These are phyloP conservation scores for Rubroboletus satanas DNA, from an alignment of 768 basidiomycete genomes.

Conservation along the genomic window DNA sequence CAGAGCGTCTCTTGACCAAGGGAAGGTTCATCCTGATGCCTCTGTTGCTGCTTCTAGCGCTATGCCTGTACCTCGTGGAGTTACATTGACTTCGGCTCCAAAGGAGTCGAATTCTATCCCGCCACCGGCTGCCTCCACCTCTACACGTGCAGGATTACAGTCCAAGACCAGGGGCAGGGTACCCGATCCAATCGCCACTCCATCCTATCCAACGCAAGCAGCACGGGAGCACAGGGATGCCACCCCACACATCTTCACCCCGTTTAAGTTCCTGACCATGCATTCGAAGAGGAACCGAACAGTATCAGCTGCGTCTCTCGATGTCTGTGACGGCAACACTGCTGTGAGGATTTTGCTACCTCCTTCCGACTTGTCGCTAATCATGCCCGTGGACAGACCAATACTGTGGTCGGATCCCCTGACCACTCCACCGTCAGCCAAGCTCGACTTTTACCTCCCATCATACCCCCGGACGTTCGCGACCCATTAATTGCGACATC, in stretches of 20 bases:
- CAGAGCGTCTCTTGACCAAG: constrained; percentile 21
- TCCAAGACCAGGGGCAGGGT: constrained; percentile 15
- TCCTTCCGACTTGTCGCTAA: background rate
- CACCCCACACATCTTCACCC: constrained; percentile 49
- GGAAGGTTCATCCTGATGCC: constrained; percentile 10
- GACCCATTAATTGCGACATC: constrained; percentile 63
- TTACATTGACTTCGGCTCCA: constrained; percentile 5
- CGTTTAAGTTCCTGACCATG: constrained; percentile 57
- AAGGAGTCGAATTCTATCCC: constrained; percentile 15
- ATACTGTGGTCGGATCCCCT: constrained; percentile 72
- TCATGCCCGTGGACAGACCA: constrained; percentile 40
- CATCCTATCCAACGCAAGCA: constrained; percentile 32
- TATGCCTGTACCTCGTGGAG: constrained; percentile 13
- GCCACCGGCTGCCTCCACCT: constrained; percentile 1
- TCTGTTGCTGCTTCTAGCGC: background rate
- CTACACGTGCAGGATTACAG: constrained; percentile 12
- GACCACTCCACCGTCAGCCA: constrained; percentile 66
- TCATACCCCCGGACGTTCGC: constrained; percentile 51
- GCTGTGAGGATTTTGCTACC: constrained; percentile 47
- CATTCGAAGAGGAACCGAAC: constrained; percentile 56
- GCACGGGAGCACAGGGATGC: constrained; percentile 37
- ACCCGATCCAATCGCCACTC: constrained; percentile 26
- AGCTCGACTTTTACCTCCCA: constrained; percentile 42
- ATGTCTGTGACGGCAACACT: constrained; percentile 71
- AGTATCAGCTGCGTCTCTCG: constrained; percentile 69